A percentile compares a stretch with the other conserved stretches of the same genome.
Conservation (phyloP, 78 protist species). For the Dictyostelium intermedium region DNA sequence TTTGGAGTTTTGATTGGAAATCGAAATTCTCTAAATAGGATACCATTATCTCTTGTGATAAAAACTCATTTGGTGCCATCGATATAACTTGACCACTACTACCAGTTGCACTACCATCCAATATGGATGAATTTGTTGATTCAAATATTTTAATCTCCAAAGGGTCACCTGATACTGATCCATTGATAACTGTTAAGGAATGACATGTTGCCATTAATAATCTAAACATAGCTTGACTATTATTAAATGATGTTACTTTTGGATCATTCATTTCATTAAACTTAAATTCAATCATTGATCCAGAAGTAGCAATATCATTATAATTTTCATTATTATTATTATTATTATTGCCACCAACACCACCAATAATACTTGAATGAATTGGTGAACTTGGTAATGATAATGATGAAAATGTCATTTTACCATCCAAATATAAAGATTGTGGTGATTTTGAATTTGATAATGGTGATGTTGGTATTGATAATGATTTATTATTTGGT, state of each 20-base stretch:
- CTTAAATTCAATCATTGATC: neutral
- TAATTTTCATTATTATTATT: too few relatives aligned
- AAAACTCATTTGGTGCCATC: neutral
- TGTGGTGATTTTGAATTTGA: neutral
- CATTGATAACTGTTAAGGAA: constrained; percentile 73
- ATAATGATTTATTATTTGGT: neutral
- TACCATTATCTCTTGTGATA: neutral
- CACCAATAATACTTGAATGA: neutral
- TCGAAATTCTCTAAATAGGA: constrained; percentile 63
- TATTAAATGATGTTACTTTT: neutral
- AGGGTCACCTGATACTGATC: constrained; percentile 88
- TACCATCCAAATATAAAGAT: neutral
- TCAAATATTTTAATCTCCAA: constrained; percentile 90
- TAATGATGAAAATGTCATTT: neutral
- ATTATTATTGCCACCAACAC: neutral
- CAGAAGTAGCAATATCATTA: too few relatives aligned
- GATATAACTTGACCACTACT: neutral
- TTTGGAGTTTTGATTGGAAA: constrained; percentile 84
- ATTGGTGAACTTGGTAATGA: neutral
- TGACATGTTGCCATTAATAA: constrained; percentile 85
- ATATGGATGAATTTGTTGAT: constrained; percentile 49
- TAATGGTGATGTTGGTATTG: neutral
- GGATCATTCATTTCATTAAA: neutral
- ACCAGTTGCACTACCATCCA: constrained; percentile 2
- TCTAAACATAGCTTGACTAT: neutral